phyloP scores from a whole-genome alignment of 108 stramenopile species.

The Asterionellopsis glacialis region DNA sequence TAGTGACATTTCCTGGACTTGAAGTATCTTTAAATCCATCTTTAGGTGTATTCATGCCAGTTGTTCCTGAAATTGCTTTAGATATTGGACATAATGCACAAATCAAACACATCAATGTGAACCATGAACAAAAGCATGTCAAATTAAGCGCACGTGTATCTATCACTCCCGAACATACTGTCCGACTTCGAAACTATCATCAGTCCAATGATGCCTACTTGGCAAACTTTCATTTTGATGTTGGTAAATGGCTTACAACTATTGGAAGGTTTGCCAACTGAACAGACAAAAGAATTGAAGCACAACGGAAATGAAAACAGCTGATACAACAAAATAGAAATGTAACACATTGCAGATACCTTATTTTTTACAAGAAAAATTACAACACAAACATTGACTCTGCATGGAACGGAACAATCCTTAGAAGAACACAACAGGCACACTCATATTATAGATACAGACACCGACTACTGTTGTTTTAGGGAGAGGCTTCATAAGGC shows the following conservation, averaged over 20 bases:
- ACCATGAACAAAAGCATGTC: constrained; percentile 20
- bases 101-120: constrained; percentile 19
- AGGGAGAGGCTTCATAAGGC: no score
- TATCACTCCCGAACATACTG: constrained; percentile 40
- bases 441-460: no score
- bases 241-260: constrained; percentile 41
- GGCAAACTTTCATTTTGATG: constrained; percentile 30
- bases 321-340: no score
- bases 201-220: constrained; percentile 26
- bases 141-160: constrained; percentile 32
- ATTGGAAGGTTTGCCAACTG: constrained; percentile 30
- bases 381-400: no score
- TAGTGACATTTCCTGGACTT: constrained; percentile 46
- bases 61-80: constrained; percentile 34
- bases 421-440: no score
- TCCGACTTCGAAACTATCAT: constrained; percentile 17
- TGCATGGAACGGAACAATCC: no score
- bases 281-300: not conserved
- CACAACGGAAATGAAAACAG: no score
- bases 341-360: no score
- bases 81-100: constrained; percentile 49
- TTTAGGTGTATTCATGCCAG: constrained; percentile 38
- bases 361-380: no score
- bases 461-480: no score
- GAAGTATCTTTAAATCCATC: constrained; percentile 31